A percentile compares a stretch with the other conserved stretches of the same genome.
Evolutionary conservation across 1,284 basidiomycete genomes (phyloP).

Genomic region (Pascua sp.): DNA sequence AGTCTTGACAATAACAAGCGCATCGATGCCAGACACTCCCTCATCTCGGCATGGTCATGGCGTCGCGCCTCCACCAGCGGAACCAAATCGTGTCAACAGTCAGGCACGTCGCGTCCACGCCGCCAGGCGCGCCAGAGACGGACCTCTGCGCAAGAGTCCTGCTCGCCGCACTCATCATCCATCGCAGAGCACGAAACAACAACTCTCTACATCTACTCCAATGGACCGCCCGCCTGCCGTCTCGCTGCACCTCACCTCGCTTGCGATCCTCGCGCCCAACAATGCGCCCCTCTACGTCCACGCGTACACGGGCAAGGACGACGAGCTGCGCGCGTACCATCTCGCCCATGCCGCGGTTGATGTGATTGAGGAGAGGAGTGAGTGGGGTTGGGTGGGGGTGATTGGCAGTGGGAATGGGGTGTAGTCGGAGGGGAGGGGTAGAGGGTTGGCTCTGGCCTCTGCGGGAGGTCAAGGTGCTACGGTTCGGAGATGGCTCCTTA

Average conservation of each 20-base stretch:
- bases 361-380: conserved; percentile 49
- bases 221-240: conserved; percentile 36
- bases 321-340: conserved; percentile 47
- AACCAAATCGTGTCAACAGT: background rate
- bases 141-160: background rate
- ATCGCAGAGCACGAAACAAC: background rate
- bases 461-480: too few relatives aligned
- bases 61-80: conserved; percentile 2
- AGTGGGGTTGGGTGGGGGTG: conserved; percentile 11
- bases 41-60: too few relatives aligned
- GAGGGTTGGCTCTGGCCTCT: too few relatives aligned
- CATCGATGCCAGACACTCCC: too few relatives aligned
- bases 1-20: too few relatives aligned
- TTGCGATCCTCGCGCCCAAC: conserved; percentile 43
- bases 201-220: background rate
- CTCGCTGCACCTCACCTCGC: conserved; percentile 45
- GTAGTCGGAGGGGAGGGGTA: too few relatives aligned
- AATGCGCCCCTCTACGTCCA: conserved; percentile 48
- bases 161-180: background rate
- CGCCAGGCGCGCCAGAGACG: too few relatives aligned
- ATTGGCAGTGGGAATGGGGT: too few relatives aligned
- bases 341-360: conserved; percentile 48
- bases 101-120: background rate
- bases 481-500: too few relatives aligned
- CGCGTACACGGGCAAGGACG: conserved; percentile 41